Percentiles rank a stretch among this genome's conserved stretches.
phyloP scores from a whole-genome alignment of 495 filamentous ascomycete species.

The Lasiosphaeria miniovina region DNA sequence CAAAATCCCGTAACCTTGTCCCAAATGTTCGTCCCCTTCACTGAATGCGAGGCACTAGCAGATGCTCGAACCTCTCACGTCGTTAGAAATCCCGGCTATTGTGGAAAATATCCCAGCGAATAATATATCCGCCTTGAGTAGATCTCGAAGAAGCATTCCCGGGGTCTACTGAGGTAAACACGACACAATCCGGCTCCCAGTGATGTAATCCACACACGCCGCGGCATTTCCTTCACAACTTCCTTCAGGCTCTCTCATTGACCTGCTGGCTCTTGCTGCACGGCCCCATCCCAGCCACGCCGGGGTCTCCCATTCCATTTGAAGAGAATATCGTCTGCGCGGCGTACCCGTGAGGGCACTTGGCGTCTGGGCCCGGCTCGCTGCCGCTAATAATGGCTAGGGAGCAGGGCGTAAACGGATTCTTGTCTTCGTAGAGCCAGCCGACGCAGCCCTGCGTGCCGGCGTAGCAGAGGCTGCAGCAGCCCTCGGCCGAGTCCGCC shows the following conservation, averaged over 20 bases:
- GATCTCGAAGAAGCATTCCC: no score
- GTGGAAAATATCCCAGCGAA: no score
- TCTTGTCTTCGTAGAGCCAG: slow-evolving; percentile 20
- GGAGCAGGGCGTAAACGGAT: slow-evolving; percentile 24
- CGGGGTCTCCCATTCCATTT: background rate
- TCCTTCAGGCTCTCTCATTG: background rate
- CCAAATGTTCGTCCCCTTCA: no score
- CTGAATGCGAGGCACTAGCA: no score
- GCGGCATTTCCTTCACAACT: background rate
- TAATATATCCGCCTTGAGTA: no score
- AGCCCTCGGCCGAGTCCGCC: slow-evolving; percentile 13
- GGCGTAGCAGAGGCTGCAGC: slow-evolving; percentile 21
- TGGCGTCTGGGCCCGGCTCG: slow-evolving; percentile 1
- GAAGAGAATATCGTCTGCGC: slow-evolving; percentile 6
- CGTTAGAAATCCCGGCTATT: no score
- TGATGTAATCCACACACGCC: background rate
- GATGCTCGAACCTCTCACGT: no score
- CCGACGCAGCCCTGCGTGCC: slow-evolving; percentile 18
- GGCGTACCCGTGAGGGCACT: slow-evolving; percentile 19
- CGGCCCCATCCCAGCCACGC: slow-evolving; percentile 18
- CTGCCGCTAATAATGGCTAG: slow-evolving; percentile 9
- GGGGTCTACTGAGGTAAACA: no score
- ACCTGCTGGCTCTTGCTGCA: slow-evolving; percentile 13
- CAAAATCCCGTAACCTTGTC: no score
- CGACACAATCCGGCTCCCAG: background rate